phyloP scores from a whole-genome alignment of 2,329 filamentous ascomycete genomes.

The Pseudocercospora fijiensis region DNA sequence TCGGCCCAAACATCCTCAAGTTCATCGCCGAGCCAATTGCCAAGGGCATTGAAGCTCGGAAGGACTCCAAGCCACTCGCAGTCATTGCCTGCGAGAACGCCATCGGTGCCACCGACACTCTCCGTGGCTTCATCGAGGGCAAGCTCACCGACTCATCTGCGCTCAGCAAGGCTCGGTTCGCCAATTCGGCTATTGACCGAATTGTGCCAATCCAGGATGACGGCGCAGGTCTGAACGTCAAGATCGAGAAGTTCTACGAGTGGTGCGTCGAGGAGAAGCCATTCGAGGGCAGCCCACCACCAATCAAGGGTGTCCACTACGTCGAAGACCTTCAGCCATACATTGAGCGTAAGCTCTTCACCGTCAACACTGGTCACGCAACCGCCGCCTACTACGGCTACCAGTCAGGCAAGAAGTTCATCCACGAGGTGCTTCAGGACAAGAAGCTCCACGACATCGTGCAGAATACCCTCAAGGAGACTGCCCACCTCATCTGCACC shows the following conservation, averaged over 20 bases:
- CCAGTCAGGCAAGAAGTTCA: constrained; percentile 78
- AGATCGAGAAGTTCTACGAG: constrained; percentile 97
- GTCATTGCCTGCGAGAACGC: constrained; percentile 99
- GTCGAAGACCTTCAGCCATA: constrained; percentile 88
- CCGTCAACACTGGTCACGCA: constrained; percentile 96
- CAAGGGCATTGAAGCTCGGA: constrained; percentile 81
- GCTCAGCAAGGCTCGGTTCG: constrained; percentile 76
- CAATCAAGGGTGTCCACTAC: constrained; percentile 87
- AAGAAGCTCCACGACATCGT: constrained; percentile 77
- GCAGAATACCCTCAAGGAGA: constrained; percentile 77
- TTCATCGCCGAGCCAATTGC: constrained; percentile 96
- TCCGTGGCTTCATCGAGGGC: constrained; percentile 70
- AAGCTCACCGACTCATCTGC: constrained; percentile 70
- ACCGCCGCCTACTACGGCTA: constrained; percentile 95
- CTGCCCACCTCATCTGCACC: constrained; percentile 76
- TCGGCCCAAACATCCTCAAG: constrained; percentile 92
- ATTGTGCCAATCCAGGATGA: constrained; percentile 90
- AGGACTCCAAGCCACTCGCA: constrained; percentile 66
- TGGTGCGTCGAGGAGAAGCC: constrained; percentile 93
- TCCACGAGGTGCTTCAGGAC: constrained; percentile 85
- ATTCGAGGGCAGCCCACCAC: constrained; percentile 67
- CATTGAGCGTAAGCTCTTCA: constrained; percentile 99
- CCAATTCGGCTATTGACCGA: constrained; percentile 97
- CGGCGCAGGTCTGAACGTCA: constrained; percentile 80
- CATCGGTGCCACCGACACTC: constrained; percentile 87